These are phyloP conservation scores for Solanum pennellii DNA, from an alignment of 257 asterid genomes.

Conservation along the genomic window DNA sequence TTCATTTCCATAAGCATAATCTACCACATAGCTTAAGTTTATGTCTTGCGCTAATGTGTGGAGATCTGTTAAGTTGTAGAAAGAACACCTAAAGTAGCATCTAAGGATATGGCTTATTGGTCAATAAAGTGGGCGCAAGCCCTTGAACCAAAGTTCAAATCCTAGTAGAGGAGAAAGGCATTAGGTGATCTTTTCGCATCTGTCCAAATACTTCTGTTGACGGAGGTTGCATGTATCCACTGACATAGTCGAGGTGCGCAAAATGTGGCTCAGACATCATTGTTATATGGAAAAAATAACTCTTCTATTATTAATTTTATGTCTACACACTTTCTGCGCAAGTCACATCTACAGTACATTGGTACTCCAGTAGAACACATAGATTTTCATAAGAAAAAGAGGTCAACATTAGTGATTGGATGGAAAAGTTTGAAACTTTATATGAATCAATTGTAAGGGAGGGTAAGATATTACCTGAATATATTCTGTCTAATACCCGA, in stretches of 20 bases:
- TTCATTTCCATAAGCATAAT: neutral
- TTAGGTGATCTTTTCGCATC: neutral
- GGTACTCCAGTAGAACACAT: neutral
- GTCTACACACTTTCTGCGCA: neutral
- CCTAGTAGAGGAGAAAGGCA: neutral
- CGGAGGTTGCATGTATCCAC: neutral
- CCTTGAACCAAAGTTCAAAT: neutral
- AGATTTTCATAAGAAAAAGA: neutral
- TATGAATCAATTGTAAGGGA: neutral
- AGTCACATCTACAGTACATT: neutral
- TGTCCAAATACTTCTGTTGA: neutral
- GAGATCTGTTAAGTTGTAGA: neutral
- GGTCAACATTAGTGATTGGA: neutral
- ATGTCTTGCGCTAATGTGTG: neutral
- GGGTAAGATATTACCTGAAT: slow-evolving; percentile 44
- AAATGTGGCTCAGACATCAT: neutral
- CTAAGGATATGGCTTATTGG: neutral
- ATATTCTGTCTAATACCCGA: slow-evolving; percentile 81
- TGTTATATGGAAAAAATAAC: neutral
- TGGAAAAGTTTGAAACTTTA: neutral
- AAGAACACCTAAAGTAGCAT: neutral
- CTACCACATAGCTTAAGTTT: neutral
- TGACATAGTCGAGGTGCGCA: neutral
- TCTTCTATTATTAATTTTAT: neutral
- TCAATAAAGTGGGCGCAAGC: neutral